Evolutionary conservation across 2,329 filamentous ascomycete genomes (phyloP).

Genomic region (Zarea fungicola): DNA sequence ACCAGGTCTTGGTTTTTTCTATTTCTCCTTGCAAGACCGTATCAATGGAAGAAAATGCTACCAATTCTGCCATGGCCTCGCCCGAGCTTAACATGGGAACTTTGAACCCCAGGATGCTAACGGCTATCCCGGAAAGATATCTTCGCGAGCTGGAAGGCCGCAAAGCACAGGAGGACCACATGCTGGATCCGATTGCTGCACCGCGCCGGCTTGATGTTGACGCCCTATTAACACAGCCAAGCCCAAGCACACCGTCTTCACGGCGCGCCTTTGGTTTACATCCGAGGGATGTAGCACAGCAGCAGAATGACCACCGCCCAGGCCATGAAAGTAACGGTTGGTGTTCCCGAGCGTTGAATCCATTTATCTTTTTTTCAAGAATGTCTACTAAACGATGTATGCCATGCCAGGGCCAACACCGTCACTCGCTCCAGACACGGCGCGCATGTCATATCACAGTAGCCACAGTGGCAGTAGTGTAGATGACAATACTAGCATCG

Average conservation of each 20-base stretch:
- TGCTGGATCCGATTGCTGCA: slow-evolving; percentile 9
- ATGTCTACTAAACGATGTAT: slow-evolving; percentile 3
- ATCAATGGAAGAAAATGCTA: not conserved
- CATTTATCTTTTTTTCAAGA: not conserved
- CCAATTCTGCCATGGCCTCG: not conserved
- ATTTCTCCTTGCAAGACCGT: not conserved
- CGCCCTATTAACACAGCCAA: slow-evolving; percentile 5
- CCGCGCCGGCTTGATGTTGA: slow-evolving; percentile 10
- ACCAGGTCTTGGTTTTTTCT: no score
- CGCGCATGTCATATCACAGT: slow-evolving; percentile 8
- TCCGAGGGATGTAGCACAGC: slow-evolving; percentile 9
- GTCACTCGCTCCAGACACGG: slow-evolving; percentile 8
- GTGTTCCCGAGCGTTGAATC: no score
- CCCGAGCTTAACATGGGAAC: not conserved
- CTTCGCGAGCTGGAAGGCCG: slow-evolving; percentile 12
- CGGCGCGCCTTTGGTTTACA: slow-evolving; percentile 8
- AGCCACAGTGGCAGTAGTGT: slow-evolving; percentile 9
- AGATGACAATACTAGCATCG: slow-evolving; percentile 11
- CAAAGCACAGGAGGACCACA: slow-evolving; percentile 5
- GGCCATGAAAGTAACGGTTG: slow-evolving; percentile 9
- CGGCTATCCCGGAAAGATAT: slow-evolving; percentile 3
- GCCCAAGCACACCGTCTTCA: slow-evolving; percentile 2
- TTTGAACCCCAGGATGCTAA: slow-evolving; percentile 1
- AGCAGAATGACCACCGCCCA: not conserved
- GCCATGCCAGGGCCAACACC: slow-evolving; percentile 7